Conservation (phyloP, 73 alveolate species). For the Paramecium octaurelia region DNA sequence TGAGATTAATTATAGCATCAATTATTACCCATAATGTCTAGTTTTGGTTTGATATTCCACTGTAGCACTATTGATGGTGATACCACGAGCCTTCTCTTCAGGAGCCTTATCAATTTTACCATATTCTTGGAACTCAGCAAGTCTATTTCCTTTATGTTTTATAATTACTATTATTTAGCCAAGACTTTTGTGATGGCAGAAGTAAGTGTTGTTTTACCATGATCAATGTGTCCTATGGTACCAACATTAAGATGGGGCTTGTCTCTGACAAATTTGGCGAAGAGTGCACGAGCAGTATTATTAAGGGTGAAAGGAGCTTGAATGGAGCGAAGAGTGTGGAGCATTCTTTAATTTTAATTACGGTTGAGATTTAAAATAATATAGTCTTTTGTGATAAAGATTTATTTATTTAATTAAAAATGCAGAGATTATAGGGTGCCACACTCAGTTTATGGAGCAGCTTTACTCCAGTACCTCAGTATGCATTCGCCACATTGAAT, state of each 20-base stretch:
- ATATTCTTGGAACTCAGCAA: slow-evolving; percentile 75
- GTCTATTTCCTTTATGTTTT: slow-evolving; percentile 33
- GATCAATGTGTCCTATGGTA: slow-evolving; percentile 96
- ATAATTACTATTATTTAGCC: slow-evolving; percentile 59
- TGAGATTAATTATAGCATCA: background rate
- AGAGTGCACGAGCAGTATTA: slow-evolving; percentile 38
- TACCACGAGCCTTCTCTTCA: slow-evolving; percentile 93
- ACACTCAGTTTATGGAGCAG: slow-evolving; percentile 25
- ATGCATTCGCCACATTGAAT: slow-evolving; percentile 71
- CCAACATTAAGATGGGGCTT: slow-evolving; percentile 96
- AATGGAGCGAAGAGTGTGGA: slow-evolving; percentile 2
- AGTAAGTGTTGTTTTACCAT: slow-evolving; percentile 95
- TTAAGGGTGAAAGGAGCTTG: background rate
- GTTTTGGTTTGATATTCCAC: slow-evolving; percentile 86
- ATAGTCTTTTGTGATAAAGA: background rate
- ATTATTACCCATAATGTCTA: slow-evolving; percentile 83
- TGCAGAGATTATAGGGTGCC: slow-evolving; percentile 48
- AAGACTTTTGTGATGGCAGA: slow-evolving; percentile 91
- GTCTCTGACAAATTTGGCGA: slow-evolving; percentile 82
- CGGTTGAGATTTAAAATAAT: slow-evolving; percentile 22
- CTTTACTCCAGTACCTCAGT: slow-evolving; percentile 52
- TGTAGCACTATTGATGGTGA: slow-evolving; percentile 94
- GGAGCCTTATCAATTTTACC: slow-evolving; percentile 88
- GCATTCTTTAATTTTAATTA: slow-evolving; percentile 27
- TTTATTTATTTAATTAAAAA: slow-evolving; percentile 4